Evolutionary conservation across 208 protist genomes (phyloP), one percentile per base, ranked within the genome.

Genomic region (Leishmania amazonensis): DNA sequence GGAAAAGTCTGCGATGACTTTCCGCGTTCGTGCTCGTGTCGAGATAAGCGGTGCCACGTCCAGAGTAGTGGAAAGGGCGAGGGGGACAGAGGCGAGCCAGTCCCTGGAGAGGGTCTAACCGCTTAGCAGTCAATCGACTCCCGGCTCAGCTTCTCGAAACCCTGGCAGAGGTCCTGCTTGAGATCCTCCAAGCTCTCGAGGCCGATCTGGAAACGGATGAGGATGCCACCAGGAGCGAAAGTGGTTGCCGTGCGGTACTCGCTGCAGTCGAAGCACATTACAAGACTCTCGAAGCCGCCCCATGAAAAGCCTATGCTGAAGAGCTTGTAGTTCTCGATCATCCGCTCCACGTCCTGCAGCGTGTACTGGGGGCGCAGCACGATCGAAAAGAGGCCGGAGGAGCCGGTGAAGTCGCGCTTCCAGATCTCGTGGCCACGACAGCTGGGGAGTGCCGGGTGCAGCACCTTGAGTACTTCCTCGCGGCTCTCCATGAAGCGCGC

Each of bases 331-430:
- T 67, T 78, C 24, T 84, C 75, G 64, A 86, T 31, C 79, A 86
- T 84, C n/a, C 71, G 78, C 35, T 65, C 74, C 53, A 75, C 82
- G 45, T 77, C 78, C 72, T 80, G 47, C 47, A 83, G 47, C 9
- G 79, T 81, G 81, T 82, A 85, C 54, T 82, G 45, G 7, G 85
- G 82, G 49, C 76, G 80, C 42, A 86, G 64, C 5, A 86, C 53
- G 58, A 86, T 65, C 8, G 81, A 79, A 62, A 86, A 86, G 65
- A 86, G 49, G 13, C 76, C 80, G 19, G 79, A 79, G 9, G 82
- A 84, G 35, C 79, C 85, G 3, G 81, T 86, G 67, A 84, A 86
- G 79, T 86, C 82, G 68, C 82, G 79, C 85, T 83, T 84, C 81
- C 81, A 86, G 54, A 85, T 68, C 68, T 88, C 81, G 82, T 86